These are phyloP conservation scores for Penicillium sp. DNA, from an alignment of 2,329 filamentous ascomycete species.

Conservation along the genomic window DNA sequence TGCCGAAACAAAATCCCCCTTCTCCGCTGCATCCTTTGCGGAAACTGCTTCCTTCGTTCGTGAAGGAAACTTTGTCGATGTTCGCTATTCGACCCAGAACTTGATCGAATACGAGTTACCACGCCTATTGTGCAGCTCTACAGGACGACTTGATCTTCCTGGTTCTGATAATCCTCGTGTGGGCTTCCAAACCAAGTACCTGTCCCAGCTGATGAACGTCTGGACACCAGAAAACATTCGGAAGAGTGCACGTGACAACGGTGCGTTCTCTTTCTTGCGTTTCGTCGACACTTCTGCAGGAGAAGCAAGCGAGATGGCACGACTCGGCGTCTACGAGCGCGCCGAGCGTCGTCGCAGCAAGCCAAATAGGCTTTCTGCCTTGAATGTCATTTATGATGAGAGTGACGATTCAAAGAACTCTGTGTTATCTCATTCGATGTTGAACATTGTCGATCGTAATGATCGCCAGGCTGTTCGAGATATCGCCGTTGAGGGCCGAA, in stretches of 20 bases:
- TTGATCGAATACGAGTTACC: conserved; percentile 82
- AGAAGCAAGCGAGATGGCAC: conserved; percentile 70
- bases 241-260: conserved; percentile 59
- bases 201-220: conserved; percentile 83
- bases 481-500: conserved; percentile 68
- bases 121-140: conserved; percentile 75
- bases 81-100: conserved; percentile 85
- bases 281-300: conserved; percentile 75
- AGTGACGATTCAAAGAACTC: conserved; percentile 58
- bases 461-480: conserved; percentile 67
- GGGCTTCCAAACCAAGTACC: conserved; percentile 75
- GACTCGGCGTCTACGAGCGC: conserved; percentile 70
- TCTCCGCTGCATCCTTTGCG: conserved; percentile 81
- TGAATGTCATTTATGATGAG: conserved; percentile 69
- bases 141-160: conserved; percentile 71
- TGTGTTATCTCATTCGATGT: conserved; percentile 72
- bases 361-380: conserved; percentile 60
- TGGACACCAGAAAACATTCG: conserved; percentile 79
- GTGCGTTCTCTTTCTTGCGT: conserved; percentile 83
- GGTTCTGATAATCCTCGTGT: conserved; percentile 71
- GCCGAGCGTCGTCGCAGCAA: conserved; percentile 59
- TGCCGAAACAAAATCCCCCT: conserved; percentile 84
- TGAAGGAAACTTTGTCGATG: conserved; percentile 75
- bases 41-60: conserved; percentile 94
- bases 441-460: conserved; percentile 73